Conservation (phyloP, 805 yeast species). For the Danielia oregonensis region DNA sequence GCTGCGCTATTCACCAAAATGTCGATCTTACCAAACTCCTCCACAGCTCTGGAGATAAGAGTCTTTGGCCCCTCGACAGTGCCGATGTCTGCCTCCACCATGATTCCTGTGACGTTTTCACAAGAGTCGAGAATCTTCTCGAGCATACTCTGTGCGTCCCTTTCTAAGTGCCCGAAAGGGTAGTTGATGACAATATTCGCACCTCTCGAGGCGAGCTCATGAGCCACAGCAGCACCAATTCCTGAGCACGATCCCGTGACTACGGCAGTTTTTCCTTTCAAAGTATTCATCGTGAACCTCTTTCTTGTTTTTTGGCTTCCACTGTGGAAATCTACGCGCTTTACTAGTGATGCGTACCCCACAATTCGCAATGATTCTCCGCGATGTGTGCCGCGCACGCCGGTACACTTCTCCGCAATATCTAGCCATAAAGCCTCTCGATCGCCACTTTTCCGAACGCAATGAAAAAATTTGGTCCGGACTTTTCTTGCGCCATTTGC, state of each 20-base stretch:
- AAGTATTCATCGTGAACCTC: no score
- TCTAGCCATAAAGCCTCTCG: neutral
- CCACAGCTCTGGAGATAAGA: neutral
- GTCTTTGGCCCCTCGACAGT: neutral
- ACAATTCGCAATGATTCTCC: no score
- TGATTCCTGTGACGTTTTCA: neutral
- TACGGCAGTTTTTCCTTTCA: neutral
- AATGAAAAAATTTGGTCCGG: neutral
- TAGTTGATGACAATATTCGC: constrained; percentile 5
- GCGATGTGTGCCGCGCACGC: no score
- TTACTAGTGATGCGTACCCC: no score
- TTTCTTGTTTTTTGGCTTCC: no score
- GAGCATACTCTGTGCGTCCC: neutral
- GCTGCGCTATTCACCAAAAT: neutral
- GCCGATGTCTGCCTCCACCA: neutral
- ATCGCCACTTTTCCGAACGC: neutral
- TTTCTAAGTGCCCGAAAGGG: neutral
- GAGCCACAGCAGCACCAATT: constrained; percentile 14
- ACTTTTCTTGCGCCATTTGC: neutral
- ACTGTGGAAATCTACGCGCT: no score
- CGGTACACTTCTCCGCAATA: no score
- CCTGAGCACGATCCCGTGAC: constrained; percentile 11
- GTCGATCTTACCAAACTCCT: neutral
- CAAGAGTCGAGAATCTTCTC: neutral
- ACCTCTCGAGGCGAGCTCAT: constrained; percentile 11